A percentile compares a stretch with the other conserved stretches of the same genome.
Conservation (phyloP, 768 basidiomycete species). For the Pisolithus marmoratus region DNA sequence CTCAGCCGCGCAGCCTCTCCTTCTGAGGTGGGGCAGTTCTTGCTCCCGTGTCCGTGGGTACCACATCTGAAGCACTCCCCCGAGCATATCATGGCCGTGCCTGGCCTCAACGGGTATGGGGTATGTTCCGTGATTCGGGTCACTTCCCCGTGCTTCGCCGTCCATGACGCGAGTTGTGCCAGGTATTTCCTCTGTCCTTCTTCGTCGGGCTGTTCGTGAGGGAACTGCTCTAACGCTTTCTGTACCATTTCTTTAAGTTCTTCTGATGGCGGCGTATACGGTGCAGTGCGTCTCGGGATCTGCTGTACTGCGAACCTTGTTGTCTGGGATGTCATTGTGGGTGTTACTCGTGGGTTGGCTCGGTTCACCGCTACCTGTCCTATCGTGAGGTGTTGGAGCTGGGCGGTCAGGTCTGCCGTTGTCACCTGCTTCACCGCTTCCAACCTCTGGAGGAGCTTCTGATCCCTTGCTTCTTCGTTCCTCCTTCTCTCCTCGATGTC, state of each 20-base stretch:
- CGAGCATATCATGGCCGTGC: background rate
- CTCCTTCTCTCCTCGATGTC: too few species aligned
- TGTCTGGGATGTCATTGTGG: too few species aligned
- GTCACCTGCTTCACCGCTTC: too few species aligned
- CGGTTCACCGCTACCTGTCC: too few species aligned
- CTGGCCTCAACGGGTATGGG: background rate
- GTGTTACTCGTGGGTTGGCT: too few species aligned
- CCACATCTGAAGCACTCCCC: background rate
- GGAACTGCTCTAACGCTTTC: background rate
- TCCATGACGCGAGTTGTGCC: background rate
- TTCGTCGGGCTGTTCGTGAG: background rate
- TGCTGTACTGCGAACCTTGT: too few species aligned
- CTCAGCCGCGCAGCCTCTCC: background rate
- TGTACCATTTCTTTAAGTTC: background rate
- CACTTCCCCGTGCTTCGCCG: background rate
- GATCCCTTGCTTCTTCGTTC: too few species aligned
- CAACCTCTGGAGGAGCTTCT: too few species aligned
- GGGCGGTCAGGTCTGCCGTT: too few species aligned
- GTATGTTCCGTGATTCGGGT: background rate
- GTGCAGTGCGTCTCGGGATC: too few species aligned
- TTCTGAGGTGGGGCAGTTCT: background rate
- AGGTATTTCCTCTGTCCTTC: background rate
- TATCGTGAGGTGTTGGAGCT: too few species aligned
- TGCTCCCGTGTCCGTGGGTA: background rate
- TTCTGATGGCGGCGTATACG: too few species aligned